A percentile compares a stretch with the other conserved stretches of the same genome.
phyloP scores from a whole-genome alignment of 768 basidiomycete species.

The Lactarius hatsudake region DNA sequence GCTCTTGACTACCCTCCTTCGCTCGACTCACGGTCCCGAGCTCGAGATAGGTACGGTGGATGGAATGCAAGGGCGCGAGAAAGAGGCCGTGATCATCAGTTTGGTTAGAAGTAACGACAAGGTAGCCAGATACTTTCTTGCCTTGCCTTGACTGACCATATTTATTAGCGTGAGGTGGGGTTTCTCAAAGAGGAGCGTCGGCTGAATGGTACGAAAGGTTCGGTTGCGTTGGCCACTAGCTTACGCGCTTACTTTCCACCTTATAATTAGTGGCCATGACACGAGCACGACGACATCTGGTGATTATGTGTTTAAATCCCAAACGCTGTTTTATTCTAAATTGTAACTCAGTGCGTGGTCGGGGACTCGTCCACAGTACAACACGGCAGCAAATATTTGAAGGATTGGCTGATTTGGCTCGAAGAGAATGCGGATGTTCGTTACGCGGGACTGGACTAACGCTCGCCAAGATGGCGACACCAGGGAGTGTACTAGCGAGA shows the following conservation, averaged over 20 bases:
- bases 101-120: conserved; percentile 90
- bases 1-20: conserved; percentile 72
- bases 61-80: conserved; percentile 96
- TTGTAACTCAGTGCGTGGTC: conserved; percentile 68
- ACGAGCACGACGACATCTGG: conserved; percentile 82
- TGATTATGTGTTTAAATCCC: conserved; percentile 39
- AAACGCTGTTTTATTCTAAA: background rate
- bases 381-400: conserved; percentile 81
- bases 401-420: conserved; percentile 88
- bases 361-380: conserved; percentile 91
- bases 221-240: background rate
- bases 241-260: conserved; percentile 16
- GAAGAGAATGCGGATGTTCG: conserved; percentile 89
- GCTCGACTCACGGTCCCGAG: conserved; percentile 58
- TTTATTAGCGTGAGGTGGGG: conserved; percentile 75
- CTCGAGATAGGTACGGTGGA: conserved; percentile 95
- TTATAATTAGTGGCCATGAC: conserved; percentile 80
- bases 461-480: background rate
- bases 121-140: conserved; percentile 36
- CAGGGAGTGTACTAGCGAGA: background rate
- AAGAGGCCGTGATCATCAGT: conserved; percentile 89
- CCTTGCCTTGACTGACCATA: conserved; percentile 11
- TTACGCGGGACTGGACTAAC: conserved; percentile 63
- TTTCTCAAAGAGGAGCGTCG: conserved; percentile 92
- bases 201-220: conserved; percentile 63